Evolutionary conservation across 768 basidiomycete genomes (phyloP).

Genomic region (Collybia nuda): DNA sequence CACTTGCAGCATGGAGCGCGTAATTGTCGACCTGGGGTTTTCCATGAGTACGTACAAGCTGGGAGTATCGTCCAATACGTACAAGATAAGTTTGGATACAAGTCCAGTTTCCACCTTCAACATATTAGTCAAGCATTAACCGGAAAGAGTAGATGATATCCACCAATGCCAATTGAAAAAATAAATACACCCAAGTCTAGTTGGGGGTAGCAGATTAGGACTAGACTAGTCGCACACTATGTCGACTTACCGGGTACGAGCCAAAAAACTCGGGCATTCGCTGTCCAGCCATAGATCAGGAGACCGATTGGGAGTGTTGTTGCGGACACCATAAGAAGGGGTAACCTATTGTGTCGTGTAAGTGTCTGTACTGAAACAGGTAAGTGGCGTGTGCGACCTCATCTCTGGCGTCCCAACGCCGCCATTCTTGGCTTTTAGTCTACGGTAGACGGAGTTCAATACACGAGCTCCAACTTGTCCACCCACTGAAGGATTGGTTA

Average conservation of each 20-base stretch:
- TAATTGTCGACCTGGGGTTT: conserved; percentile 73
- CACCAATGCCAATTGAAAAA: conserved; percentile 47
- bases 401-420: conserved; percentile 56
- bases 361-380: neutral
- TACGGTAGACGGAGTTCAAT: conserved; percentile 46
- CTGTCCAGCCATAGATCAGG: conserved; percentile 64
- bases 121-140: neutral
- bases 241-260: conserved; percentile 47
- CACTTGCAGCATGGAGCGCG: conserved; percentile 66
- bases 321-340: conserved; percentile 44
- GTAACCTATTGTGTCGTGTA: conserved; percentile 19
- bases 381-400: conserved; percentile 27
- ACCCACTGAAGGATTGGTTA: conserved; percentile 20
- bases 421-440: conserved; percentile 44
- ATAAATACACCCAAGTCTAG: conserved; percentile 42
- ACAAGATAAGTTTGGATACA: conserved; percentile 60
- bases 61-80: conserved; percentile 20
- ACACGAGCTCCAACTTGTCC: conserved; percentile 40
- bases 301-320: conserved; percentile 59
- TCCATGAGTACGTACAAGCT: conserved; percentile 19
- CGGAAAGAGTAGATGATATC: neutral
- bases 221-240: neutral
- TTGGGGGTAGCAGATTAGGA: neutral
- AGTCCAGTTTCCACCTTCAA: conserved; percentile 33
- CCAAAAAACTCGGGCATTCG: conserved; percentile 52